These are phyloP conservation scores for Mucor circinelloides DNA, from an alignment of 371 early-diverging fungal genomes.

Conservation along the genomic window DNA sequence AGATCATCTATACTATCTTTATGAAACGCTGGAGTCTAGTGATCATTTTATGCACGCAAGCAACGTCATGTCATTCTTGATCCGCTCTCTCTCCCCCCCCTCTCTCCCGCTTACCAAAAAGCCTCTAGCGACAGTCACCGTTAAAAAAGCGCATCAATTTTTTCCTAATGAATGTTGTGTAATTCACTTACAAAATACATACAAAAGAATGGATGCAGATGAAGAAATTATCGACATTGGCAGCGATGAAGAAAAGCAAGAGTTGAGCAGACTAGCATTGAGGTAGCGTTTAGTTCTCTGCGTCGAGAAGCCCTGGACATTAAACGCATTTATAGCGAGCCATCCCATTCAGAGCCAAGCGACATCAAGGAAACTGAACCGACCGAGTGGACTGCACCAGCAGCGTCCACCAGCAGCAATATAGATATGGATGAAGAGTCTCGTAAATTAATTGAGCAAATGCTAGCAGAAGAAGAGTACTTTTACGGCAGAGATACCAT, in stretches of 20 bases:
- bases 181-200: neutral
- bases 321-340: neutral
- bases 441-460: constrained; percentile 63
- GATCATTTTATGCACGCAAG: neutral
- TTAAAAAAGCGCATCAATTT: neutral
- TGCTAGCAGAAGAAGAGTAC: constrained; percentile 73
- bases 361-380: neutral
- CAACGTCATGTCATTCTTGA: neutral
- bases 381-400: neutral
- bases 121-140: neutral
- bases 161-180: neutral
- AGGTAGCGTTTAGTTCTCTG: neutral
- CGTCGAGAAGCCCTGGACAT: neutral
- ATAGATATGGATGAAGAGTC: constrained; percentile 65
- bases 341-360: neutral
- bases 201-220: constrained; percentile 12
- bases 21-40: neutral
- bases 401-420: neutral
- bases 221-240: constrained; percentile 40
- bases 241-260: constrained; percentile 18
- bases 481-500: constrained; percentile 53
- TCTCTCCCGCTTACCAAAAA: too few relatives aligned
- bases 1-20: neutral
- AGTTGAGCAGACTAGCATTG: neutral
- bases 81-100: neutral